These are phyloP conservation scores for Cordyceps militaris DNA, from an alignment of 2,329 filamentous ascomycete species.

Conservation along the genomic window DNA sequence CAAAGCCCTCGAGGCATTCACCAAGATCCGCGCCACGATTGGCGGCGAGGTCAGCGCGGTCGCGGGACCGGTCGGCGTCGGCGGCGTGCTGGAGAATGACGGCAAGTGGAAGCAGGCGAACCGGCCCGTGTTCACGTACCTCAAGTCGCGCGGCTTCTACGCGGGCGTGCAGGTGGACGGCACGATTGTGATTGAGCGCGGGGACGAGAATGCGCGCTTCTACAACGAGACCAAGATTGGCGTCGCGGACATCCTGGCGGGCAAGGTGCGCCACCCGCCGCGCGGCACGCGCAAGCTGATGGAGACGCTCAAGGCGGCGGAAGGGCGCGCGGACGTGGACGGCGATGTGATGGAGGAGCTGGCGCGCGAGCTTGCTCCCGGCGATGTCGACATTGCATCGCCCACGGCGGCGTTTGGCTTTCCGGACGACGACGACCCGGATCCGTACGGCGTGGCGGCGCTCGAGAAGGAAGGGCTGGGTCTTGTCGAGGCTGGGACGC, in stretches of 20 bases:
- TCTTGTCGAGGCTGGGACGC: conserved; percentile 30
- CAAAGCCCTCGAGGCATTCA: conserved; percentile 70
- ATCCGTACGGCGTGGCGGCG: conserved; percentile 31
- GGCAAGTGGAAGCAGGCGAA: conserved; percentile 44
- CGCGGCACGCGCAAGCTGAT: conserved; percentile 25
- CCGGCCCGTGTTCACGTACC: conserved; percentile 55
- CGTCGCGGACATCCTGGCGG: conserved; percentile 41
- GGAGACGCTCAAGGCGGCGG: conserved; percentile 28
- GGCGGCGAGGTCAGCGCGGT: conserved; percentile 73
- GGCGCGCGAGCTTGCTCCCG: conserved; percentile 28
- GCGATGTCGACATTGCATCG: conserved; percentile 27
- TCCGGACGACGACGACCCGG: conserved; percentile 30
- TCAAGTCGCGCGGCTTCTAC: conserved; percentile 85
- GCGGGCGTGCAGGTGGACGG: conserved; percentile 83
- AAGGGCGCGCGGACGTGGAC: conserved; percentile 29
- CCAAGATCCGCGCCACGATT: conserved; percentile 65
- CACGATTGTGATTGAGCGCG: conserved; percentile 76
- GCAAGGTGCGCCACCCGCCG: conserved; percentile 32
- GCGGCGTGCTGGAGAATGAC: conserved; percentile 61
- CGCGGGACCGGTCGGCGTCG: conserved; percentile 62
- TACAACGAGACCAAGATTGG: conserved; percentile 56
- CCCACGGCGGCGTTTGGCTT: conserved; percentile 29
- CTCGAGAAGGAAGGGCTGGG: conserved; percentile 30
- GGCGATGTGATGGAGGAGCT: conserved; percentile 26
- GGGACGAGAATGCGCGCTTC: conserved; percentile 82